Base-by-base conservation (phyloP, 2,329 filamentous ascomycete genomes). In the Fusarium tricinctum region DNA sequence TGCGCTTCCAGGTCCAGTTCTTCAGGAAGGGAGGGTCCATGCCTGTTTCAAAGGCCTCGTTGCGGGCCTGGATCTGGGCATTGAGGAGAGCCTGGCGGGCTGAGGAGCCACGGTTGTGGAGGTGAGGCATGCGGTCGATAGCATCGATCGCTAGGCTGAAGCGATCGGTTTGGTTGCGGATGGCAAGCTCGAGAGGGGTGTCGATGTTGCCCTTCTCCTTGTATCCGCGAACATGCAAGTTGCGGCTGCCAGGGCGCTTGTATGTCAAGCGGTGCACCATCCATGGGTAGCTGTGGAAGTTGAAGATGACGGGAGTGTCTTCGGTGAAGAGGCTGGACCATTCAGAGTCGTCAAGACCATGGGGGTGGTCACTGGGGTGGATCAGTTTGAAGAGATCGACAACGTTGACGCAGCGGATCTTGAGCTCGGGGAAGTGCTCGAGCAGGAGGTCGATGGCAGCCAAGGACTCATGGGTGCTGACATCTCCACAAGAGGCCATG, bases 141-240 rank as follows among this genome's bases (percentile, higher is more conserved):
- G 91, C 92, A 73, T 91, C 88, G 63, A 94, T 92, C 12, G 92
- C 91, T 38, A 94, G 80, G 70, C 89, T 92, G 81, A 91, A 94
- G 28, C 92, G 85, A 79, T 94, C 92, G 1, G 91, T 92, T 73
- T 90, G 85, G 79, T 94, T 94, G 62, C 91, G 85, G 75, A 94
- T 92, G 28, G 91, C 91, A 67, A 94, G 81, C 79, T 93, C 91
- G 20, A 94, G 87, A 2, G 91, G 92, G 0, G 92, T 94, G 76
- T 94, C 91, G 71, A 94, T 94, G 77, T 94, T 94, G 46, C 92
- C 92, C 85, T 94, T 94, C 82, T 94, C 91, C 74, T 86, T 89
- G 82, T 94, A 94, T 2, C 92, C 92, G 32, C 89, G 84, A n/a
- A 94, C 92, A 72, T 92, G 88, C 66, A 94, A 78, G 78, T 92